phyloP scores from a whole-genome alignment of 2,329 filamentous ascomycete genomes.

The Elsinoe necatrix region DNA sequence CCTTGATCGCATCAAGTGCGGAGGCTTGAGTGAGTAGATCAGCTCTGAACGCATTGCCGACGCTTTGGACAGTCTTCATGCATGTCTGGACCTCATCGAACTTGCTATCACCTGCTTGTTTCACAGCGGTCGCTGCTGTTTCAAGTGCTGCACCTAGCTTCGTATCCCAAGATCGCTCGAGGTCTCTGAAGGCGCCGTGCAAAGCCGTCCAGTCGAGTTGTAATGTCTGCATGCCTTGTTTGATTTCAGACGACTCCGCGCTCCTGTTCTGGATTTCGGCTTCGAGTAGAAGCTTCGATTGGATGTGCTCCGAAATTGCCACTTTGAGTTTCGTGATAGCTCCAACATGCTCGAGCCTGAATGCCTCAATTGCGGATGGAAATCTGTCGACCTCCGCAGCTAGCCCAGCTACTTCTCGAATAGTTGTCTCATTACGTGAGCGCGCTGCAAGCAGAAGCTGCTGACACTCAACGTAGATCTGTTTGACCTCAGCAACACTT shows the following conservation, averaged over 20 bases:
- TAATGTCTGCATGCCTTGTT: neutral
- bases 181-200: neutral
- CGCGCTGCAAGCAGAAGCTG: neutral
- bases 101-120: neutral
- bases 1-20: neutral
- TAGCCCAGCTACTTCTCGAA: neutral
- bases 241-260: neutral
- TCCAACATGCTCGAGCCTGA: neutral
- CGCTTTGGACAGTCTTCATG: neutral
- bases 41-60: neutral
- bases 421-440: neutral
- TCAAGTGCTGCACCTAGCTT: neutral
- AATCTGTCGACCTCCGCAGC: neutral
- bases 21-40: neutral
- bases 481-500: neutral
- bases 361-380: neutral
- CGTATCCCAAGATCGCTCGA: neutral
- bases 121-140: neutral
- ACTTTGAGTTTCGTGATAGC: neutral
- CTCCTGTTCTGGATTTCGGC: neutral
- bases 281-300: neutral
- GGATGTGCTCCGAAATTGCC: neutral
- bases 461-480: neutral
- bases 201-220: neutral
- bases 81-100: neutral